Evolutionary conservation across 495 filamentous ascomycete species (phyloP), one percentile per base, ranked within the genome.

Genomic region (Penicillium canescens): DNA sequence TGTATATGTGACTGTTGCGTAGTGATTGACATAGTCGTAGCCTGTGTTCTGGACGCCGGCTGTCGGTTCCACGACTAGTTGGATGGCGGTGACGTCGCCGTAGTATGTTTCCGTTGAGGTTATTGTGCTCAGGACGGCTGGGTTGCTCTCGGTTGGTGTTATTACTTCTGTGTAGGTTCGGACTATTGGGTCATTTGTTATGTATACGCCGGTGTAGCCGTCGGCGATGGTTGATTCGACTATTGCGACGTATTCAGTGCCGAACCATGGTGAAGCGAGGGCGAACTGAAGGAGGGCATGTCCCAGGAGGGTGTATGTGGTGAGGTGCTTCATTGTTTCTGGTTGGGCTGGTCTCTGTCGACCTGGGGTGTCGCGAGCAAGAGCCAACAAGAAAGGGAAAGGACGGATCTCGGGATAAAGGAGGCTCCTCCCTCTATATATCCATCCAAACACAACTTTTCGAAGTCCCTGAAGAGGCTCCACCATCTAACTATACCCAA

Each of bases 1-100:
- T 9, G 67, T 70, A 44, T 57, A 69, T 23, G 59, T 55, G 20
- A 71, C 26, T 13, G 54, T 49, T 16, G 65, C 57, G 26, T 60
- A 65, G 47, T 69, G 67, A 23, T 57, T 18, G 23, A 38, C 20
- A n/a, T 43, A 52, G 23, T 20, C 31, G 43, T 60, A 26, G 23
- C 23, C 48, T 3, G 62, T 69, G 34, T 42, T 56, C 13, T 35
- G 36, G 21, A 54, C 46, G 34, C 49, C 59, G 38, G 55, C 57
- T 10, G 52, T 45, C 1, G 57, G 52, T 3, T 40, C 57, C 0
- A 60, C 48, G 35, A 60, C 52, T 12, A 60, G 47, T 14, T 60
- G 46, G 16, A 60, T 18, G 10, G 47, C 52, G 7, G 57, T 60
- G 0, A 60, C 52, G 14, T 54, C 50, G 38, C 24, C 28, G 26